These are phyloP conservation scores for Themeda triandra DNA, from an alignment of 176 grass and related monocot species.

Conservation along the genomic window DNA sequence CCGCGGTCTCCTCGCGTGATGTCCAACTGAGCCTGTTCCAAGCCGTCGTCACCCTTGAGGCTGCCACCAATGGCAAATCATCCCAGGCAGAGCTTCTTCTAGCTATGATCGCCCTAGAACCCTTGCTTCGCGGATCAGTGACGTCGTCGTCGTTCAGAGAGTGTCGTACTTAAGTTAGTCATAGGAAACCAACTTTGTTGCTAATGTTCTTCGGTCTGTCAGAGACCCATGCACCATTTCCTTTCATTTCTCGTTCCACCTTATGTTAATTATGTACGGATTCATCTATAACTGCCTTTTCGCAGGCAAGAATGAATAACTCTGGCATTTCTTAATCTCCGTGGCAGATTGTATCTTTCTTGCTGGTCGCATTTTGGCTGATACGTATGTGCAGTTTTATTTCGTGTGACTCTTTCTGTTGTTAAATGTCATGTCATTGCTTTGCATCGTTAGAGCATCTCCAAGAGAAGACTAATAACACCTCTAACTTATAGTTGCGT, in stretches of 20 bases:
- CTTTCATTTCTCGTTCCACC: not conserved
- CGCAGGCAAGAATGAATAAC: slow-evolving; percentile 37
- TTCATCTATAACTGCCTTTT: slow-evolving; percentile 41
- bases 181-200: slow-evolving; percentile 11
- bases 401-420: no score
- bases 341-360: not conserved
- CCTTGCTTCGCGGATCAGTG: slow-evolving; percentile 20
- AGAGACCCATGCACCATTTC: slow-evolving; percentile 18
- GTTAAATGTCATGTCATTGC: no score
- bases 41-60: not conserved
- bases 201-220: slow-evolving; percentile 21
- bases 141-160: not conserved
- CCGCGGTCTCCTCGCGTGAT: slow-evolving; percentile 58
- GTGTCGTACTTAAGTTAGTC: slow-evolving; percentile 2
- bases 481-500: no score
- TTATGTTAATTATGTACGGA: slow-evolving; percentile 38
- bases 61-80: slow-evolving; percentile 10
- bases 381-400: not conserved
- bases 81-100: slow-evolving; percentile 4
- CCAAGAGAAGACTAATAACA: no score
- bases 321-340: not conserved
- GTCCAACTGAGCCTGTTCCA: slow-evolving; percentile 37
- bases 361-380: not conserved
- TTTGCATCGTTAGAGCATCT: no score
- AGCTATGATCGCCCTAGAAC: slow-evolving; percentile 8